Conservation (phyloP, 31 red algal species). For the Bonnemaisonia californica region DNA sequence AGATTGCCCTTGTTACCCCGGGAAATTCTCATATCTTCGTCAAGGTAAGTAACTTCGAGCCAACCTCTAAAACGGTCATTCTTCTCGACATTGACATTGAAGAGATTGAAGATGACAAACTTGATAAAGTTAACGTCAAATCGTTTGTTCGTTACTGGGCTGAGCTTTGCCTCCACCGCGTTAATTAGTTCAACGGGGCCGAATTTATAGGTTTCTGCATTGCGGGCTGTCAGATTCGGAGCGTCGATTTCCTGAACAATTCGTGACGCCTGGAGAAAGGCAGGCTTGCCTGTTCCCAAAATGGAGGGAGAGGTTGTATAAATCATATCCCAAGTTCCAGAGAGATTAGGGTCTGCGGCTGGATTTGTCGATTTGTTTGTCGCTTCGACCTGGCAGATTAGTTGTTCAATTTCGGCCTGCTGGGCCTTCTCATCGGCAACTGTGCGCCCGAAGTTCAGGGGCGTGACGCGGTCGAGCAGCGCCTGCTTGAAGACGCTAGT, state of each 20-base stretch:
- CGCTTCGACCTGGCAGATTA: conserved; percentile 67
- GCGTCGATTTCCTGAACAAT: conserved; percentile 82
- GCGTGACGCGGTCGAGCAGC: conserved; percentile 37
- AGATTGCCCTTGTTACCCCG: conserved; percentile 80
- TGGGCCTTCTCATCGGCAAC: conserved; percentile 38
- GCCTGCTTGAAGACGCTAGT: conserved; percentile 49
- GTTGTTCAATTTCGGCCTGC: conserved; percentile 56
- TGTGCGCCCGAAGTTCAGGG: conserved; percentile 54
- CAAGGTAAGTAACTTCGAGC: conserved; percentile 81
- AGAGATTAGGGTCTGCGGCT: conserved; percentile 70
- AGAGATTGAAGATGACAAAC: conserved; percentile 70
- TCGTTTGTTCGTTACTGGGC: conserved; percentile 18
- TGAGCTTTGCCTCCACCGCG: conserved; percentile 50
- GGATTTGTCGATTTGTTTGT: conserved; percentile 62
- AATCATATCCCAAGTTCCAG: conserved; percentile 74
- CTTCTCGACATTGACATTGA: conserved; percentile 57
- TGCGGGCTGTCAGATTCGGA: conserved; percentile 40
- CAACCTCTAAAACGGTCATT: conserved; percentile 68
- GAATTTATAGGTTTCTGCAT: conserved; percentile 66
- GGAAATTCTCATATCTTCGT: conserved; percentile 78
- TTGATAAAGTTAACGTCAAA: conserved; percentile 82
- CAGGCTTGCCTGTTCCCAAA: conserved; percentile 55
- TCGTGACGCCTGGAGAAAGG: conserved; percentile 40
- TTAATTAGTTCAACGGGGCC: conserved; percentile 50
- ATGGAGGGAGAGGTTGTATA: conserved; percentile 82